Evolutionary conservation across 78 protist species (phyloP), one percentile per base, ranked within the genome.

Genomic region (Tieghemostelium lacteum): DNA sequence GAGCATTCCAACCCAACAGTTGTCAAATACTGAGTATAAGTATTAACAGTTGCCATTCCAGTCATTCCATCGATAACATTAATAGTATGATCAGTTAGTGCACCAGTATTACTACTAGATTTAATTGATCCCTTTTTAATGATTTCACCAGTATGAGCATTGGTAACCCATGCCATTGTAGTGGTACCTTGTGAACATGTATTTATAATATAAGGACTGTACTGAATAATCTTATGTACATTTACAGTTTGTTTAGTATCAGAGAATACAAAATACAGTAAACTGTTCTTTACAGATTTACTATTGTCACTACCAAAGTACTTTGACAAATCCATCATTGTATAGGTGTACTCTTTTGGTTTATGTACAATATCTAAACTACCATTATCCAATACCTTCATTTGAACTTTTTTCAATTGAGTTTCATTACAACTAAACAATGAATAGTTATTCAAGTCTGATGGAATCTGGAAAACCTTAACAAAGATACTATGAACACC

Each of bases 301-400:
- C 54, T 42, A 37, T 69, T 77, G 17, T 60, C 33, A 4, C 69
- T 75, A 6, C 88, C 88, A 78, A 78, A 78, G 40, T 66, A 78
- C 0, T 37, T 36, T 20, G 77, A 8, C 34, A 78, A 37, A 57
- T 78, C 88, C 12, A 78, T 24, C 69, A 58, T 8, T 37, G 17
- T 73, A 34, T 16, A 5, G 29, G 17, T 58, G 20, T 26, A 22
- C 39, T 73, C 60, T 40, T 12, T 39, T 58, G 63, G 66, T 37
- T 17, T 8, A n/a, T 24, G 26, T 39, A 52, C 37, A 37, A 52
- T 24, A 36, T 8, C 24, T 24, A 24, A 20, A 31, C 24, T 40
- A 39, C 34, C n/a, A 10, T 10, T 22, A n/a, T 22, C 24, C 3
- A 66, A 34, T 22, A 24, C 24, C 5, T 37, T 20, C 16, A 37